Evolutionary conservation across 148 eudicot genomes (phyloP).

Genomic region (Suaeda aralocaspica): DNA sequence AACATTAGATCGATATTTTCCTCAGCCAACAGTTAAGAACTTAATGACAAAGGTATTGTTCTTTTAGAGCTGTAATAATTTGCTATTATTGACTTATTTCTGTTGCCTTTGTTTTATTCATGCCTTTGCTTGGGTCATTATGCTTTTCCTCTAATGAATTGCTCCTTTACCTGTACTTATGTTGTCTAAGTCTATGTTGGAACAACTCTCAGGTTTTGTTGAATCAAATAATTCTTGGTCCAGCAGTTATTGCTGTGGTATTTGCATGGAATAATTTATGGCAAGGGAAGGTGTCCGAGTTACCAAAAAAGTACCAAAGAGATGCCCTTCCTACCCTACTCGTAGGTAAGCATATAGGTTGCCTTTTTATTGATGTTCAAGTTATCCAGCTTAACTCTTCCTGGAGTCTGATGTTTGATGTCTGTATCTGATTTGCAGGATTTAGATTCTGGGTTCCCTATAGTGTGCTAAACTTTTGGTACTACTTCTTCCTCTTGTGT

Average conservation of each 20-base stretch:
- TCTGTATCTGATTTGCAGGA: conserved; percentile 46
- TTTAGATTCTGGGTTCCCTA: conserved; percentile 97
- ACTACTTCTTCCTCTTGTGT: conserved; percentile 28
- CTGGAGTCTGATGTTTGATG: neutral
- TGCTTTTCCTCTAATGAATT: neutral
- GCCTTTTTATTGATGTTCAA: neutral
- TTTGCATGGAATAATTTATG: conserved; percentile 95
- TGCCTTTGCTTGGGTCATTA: neutral
- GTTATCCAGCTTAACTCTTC: neutral
- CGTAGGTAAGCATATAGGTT: conserved; percentile 39
- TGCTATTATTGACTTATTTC: neutral
- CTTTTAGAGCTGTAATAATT: conserved; percentile 3
- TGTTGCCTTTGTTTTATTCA: conserved; percentile 8
- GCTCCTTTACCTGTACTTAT: neutral
- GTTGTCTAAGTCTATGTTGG: conserved; percentile 15
- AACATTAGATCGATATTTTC: conserved; percentile 66
- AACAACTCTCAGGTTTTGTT: conserved; percentile 54
- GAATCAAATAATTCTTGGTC: conserved; percentile 89
- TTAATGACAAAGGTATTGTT: conserved; percentile 58
- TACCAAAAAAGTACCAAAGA: conserved; percentile 74
- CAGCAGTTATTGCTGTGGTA: conserved; percentile 77
- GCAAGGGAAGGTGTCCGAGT: conserved; percentile 80
- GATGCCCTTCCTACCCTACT: conserved; percentile 78
- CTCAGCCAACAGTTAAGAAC: conserved; percentile 64
- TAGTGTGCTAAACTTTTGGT: conserved; percentile 83